A percentile compares a stretch with the other conserved stretches of the same genome.
Conservation (phyloP, 2,329 filamentous ascomycete genomes). For the Helicocarpus griseus region DNA sequence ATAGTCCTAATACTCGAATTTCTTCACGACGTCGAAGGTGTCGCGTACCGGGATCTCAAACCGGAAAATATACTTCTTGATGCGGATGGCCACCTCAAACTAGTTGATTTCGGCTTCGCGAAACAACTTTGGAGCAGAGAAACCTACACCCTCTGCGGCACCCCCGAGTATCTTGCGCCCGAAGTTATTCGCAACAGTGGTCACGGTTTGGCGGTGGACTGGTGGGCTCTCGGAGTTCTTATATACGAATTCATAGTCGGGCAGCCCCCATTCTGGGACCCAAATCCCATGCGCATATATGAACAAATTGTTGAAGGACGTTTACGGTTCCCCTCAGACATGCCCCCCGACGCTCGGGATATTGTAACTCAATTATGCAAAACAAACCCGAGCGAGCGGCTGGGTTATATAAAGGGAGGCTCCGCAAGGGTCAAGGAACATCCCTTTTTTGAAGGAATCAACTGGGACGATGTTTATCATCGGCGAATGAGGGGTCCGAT, state of each 20-base stretch:
- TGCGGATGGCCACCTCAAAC: constrained; percentile 54
- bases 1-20: constrained; percentile 57
- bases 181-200: constrained; percentile 58
- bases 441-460: constrained; percentile 51
- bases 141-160: constrained; percentile 58
- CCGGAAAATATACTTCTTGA: constrained; percentile 60
- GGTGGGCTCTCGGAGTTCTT: constrained; percentile 59
- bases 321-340: constrained; percentile 50
- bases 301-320: constrained; percentile 57
- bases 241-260: constrained; percentile 60
- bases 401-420: constrained; percentile 54
- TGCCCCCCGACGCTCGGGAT: constrained; percentile 50
- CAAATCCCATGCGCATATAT: constrained; percentile 60
- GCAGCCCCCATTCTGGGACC: constrained; percentile 60
- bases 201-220: constrained; percentile 57
- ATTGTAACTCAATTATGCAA: constrained; percentile 54
- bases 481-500: constrained; percentile 52
- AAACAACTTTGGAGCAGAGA: constrained; percentile 50
- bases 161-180: constrained; percentile 57
- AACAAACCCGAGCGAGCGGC: constrained; percentile 52
- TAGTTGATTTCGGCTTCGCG: constrained; percentile 60
- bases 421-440: constrained; percentile 51
- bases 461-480: constrained; percentile 55
- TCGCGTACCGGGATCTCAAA: constrained; percentile 57
- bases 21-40: constrained; percentile 53